Percentiles rank a stretch among this genome's conserved stretches.
These are phyloP conservation scores for Cajanus cajan DNA, from an alignment of 306 rosid species.

Conservation along the genomic window DNA sequence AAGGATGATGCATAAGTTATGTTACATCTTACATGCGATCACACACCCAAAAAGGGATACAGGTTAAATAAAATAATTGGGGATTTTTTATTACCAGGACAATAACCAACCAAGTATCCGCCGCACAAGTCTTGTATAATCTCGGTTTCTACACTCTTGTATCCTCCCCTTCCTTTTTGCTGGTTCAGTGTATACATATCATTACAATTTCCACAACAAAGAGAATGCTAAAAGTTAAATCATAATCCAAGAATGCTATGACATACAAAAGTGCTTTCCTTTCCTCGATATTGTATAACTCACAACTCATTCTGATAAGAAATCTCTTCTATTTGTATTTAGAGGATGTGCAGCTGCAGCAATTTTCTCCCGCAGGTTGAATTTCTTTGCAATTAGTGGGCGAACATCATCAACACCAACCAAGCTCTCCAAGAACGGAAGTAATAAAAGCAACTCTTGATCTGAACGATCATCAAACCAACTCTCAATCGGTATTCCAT, in stretches of 20 bases:
- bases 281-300: constrained; percentile 39
- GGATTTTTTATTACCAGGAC: constrained; percentile 36
- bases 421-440: constrained; percentile 94
- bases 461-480: constrained; percentile 95
- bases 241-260: constrained; percentile 38
- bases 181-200: constrained; percentile 27
- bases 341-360: constrained; percentile 79
- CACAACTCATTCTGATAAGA: constrained; percentile 51
- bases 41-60: neutral
- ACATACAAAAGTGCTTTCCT: constrained; percentile 25
- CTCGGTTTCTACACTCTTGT: constrained; percentile 20
- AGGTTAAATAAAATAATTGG: constrained; percentile 27
- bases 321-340: constrained; percentile 52
- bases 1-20: neutral
- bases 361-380: constrained; percentile 79
- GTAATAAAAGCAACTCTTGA: constrained; percentile 64
- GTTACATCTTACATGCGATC: neutral
- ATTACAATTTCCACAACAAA: constrained; percentile 36
- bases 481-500: constrained; percentile 98
- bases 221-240: constrained; percentile 29
- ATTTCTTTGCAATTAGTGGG: constrained; percentile 74
- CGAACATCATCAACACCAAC: constrained; percentile 96
- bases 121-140: constrained; percentile 11
- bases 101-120: constrained; percentile 31
- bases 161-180: constrained; percentile 3